Conservation (phyloP, 768 basidiomycete species). For the Lanmaoa pseudosensibilis region DNA sequence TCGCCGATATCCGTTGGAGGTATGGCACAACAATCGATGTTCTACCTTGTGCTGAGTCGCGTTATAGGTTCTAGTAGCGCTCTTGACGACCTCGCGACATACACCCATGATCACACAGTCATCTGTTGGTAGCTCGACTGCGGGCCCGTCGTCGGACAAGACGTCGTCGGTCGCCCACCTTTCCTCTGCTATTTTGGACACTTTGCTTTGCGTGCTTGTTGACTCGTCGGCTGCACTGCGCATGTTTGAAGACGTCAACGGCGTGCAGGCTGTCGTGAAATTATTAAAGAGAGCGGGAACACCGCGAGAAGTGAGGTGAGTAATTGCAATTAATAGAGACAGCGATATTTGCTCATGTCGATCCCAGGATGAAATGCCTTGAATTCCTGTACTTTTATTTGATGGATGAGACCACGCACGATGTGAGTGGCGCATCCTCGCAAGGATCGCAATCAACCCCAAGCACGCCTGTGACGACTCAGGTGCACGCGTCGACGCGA, state of each 20-base stretch:
- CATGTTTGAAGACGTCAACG: slow-evolving; percentile 72
- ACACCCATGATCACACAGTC: slow-evolving; percentile 37
- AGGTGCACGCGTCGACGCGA: slow-evolving; percentile 26
- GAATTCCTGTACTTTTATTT: slow-evolving; percentile 96
- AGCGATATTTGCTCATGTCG: slow-evolving; percentile 3
- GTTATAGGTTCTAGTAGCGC: slow-evolving; percentile 66
- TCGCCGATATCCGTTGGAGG: slow-evolving; percentile 67
- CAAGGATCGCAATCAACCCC: slow-evolving; percentile 34
- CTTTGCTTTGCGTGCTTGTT: slow-evolving; percentile 84
- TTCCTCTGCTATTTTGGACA: slow-evolving; percentile 78
- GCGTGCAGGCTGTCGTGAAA: slow-evolving; percentile 82
- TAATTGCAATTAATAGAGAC: slow-evolving; percentile 48
- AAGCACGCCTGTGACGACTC: slow-evolving; percentile 26
- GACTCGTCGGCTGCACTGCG: slow-evolving; percentile 77
- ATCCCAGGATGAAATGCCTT: slow-evolving; percentile 86
- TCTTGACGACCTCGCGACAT: slow-evolving; percentile 71
- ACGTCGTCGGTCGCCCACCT: slow-evolving; percentile 41
- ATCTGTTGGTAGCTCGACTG: slow-evolving; percentile 1
- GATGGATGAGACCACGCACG: slow-evolving; percentile 66
- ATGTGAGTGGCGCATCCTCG: slow-evolving; percentile 3
- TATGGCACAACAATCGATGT: slow-evolving; percentile 22
- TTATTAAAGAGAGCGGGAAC: slow-evolving; percentile 84
- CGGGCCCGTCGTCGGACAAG: slow-evolving; percentile 22
- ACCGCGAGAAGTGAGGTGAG: slow-evolving; percentile 84
- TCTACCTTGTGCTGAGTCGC: slow-evolving; percentile 5